Evolutionary conservation across 2,329 filamentous ascomycete genomes (phyloP), one percentile per base, ranked within the genome.

Genomic region (Stagonosporopsis rhizophila): DNA sequence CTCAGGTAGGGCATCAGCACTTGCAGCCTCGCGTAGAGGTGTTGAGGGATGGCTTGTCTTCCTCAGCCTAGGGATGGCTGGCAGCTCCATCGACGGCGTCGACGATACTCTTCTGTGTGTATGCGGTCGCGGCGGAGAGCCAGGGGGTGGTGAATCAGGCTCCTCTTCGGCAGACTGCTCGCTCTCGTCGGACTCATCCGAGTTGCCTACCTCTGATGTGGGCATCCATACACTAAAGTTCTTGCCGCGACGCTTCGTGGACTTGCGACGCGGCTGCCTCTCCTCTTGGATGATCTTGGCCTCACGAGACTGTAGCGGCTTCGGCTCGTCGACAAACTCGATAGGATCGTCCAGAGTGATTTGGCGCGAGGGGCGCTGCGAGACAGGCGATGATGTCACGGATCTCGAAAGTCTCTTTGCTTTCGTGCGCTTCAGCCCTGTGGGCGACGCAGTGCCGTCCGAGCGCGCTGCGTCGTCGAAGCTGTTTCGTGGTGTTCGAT

Each of bases 201-300:
- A 74, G 44, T 68, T 56, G 7, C 75, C 66, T 9, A 68, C 59
- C 37, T 78, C 75, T 4, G 77, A 78, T 15, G 56, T 61, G 23
- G 80, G 80, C 66, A 82, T 73, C 80, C 80, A 83, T 12, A 82
- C 80, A 47, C 76, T 80, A 66, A 79, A 82, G 42, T 76, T 76
- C 60, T 77, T 78, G 52, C 71, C 71, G 37, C 65, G 70, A n/a
- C 67, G 65, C 49, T 67, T 72, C 19, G 72, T 74, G 20, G 64
- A 61, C 44, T 69, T 75, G 35, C 69, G 67, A n/a, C 67, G 61
- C 38, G 66, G 65, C 42, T 67, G 66, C 22, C 44, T 28, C 15
- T 67, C 61, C 34, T 70, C 64, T 28, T 59, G 49, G 8, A 52
- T 38, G 27, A 58, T 17, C 23, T 58, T 58, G 8, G 54, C 28